Evolutionary conservation across 768 basidiomycete genomes (phyloP), one percentile per base, ranked within the genome.

Genomic region (Termitomyces sp.): DNA sequence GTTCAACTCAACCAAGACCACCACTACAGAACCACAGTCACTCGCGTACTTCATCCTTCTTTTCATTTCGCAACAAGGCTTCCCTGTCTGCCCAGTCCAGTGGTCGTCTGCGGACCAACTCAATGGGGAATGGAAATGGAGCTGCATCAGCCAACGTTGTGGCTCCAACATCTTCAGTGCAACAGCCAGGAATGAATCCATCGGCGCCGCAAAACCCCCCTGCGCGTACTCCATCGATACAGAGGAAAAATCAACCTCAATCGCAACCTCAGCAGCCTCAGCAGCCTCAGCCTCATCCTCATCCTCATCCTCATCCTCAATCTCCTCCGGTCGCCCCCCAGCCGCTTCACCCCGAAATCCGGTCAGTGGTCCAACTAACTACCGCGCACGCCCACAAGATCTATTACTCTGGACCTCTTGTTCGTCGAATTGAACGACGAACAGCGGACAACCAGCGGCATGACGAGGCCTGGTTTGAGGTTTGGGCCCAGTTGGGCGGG

Each of bases 401-500:
- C 7, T 94, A 94, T 74, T 92, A 88, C 75, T 93, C 91, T 5
- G 92, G 92, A 11, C 91, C 90, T 15, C 84, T 96, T 20, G 78
- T 92, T 16, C 87, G 90, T 55, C 81, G 84, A 33, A 79, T 91
- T 63, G 92, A 94, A 71, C 83, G 88, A n/a, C 84, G 1, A 89
- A 92, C 70, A 91, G 92, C 22, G 81, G 87, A 66, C 81, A 79
- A 61, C 84, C 88, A 55, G 3, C 68, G 75, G 62, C 89, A 88
- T 68, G 89, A 92, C 68, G 90, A 91, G 3, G 85, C 86, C 1
- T 94, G 93, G 91, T 80, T 81, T 12, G 86, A 94, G 18, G 89
- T 95, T 16, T 96, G 92, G 91, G 94, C 89, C 1, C 94, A 96
- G 74, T 79, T 96, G 38, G 89, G 91, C 54, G 94, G 94, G 4